Evolutionary conservation across 768 basidiomycete genomes (phyloP).

Genomic region (Agrocybe praecox): DNA sequence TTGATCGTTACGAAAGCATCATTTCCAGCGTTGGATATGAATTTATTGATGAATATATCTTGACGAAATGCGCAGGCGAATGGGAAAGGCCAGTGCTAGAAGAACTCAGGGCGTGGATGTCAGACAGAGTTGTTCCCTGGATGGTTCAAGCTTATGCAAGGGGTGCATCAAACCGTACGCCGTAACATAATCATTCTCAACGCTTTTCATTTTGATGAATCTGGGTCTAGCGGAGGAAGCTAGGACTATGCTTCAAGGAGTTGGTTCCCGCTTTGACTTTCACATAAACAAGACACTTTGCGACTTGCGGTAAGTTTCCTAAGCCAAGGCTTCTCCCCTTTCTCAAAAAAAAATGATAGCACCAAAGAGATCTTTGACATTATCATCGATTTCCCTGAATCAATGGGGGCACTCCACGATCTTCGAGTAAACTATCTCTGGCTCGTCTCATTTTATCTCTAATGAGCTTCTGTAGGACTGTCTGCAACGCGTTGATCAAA

Average conservation of each 20-base stretch:
- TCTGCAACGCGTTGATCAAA: conserved; percentile 78
- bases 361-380: conserved; percentile 93
- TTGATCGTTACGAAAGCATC: conserved; percentile 83
- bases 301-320: conserved; percentile 67
- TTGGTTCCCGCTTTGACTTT: conserved; percentile 86
- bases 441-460: neutral
- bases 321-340: neutral
- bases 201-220: conserved; percentile 1
- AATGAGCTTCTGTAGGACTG: conserved; percentile 56
- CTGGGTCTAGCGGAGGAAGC: conserved; percentile 63
- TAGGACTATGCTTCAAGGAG: conserved; percentile 69
- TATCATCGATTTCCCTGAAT: conserved; percentile 93
- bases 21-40: conserved; percentile 86
- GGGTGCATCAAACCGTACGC: conserved; percentile 48
- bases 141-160: conserved; percentile 80
- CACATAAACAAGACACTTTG: conserved; percentile 91
- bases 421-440: conserved; percentile 57
- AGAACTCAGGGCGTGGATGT: conserved; percentile 74
- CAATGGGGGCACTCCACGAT: conserved; percentile 82
- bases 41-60: conserved; percentile 77
- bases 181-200: conserved; percentile 1
- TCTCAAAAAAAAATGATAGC: conserved; percentile 31
- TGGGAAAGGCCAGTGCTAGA: conserved; percentile 72
- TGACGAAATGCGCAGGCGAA: conserved; percentile 62
- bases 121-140: conserved; percentile 81